Evolutionary conservation across 2,329 filamentous ascomycete species (phyloP).

Genomic region (Ophiostoma himal-ulmi): DNA sequence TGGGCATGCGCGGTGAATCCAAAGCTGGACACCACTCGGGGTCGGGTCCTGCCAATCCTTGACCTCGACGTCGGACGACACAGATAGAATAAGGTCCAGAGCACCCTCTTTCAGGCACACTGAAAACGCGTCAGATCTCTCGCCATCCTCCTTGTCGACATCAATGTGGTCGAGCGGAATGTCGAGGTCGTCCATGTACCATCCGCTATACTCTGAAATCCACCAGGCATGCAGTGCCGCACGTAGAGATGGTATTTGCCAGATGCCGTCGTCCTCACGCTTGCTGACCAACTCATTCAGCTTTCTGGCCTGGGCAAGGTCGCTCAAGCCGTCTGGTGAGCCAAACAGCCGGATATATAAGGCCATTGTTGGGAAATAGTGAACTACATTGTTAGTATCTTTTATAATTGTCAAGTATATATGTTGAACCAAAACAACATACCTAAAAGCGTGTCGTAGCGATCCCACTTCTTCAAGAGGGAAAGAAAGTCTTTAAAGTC

Average conservation of each 20-base stretch:
- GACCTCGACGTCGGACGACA: slow-evolving; percentile 73
- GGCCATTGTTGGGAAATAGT: slow-evolving; percentile 75
- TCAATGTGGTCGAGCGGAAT: slow-evolving; percentile 57
- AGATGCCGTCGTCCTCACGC: slow-evolving; percentile 60
- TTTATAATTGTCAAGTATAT: not conserved
- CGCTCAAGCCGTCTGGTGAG: slow-evolving; percentile 64
- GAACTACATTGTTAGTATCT: slow-evolving; percentile 46
- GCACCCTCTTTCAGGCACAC: slow-evolving; percentile 80
- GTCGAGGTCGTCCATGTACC: slow-evolving; percentile 70
- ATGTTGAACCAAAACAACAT: slow-evolving; percentile 27
- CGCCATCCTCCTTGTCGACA: slow-evolving; percentile 61
- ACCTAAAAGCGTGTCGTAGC: slow-evolving; percentile 63
- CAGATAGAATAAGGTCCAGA: slow-evolving; percentile 82
- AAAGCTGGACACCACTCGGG: slow-evolving; percentile 72
- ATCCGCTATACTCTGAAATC: slow-evolving; percentile 88
- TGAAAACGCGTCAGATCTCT: slow-evolving; percentile 66
- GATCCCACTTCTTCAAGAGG: slow-evolving; percentile 63
- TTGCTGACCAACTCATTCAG: slow-evolving; percentile 47
- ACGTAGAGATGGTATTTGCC: slow-evolving; percentile 69
- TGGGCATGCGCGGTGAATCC: slow-evolving; percentile 74
- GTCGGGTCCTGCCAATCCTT: slow-evolving; percentile 85
- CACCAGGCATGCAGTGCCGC: slow-evolving; percentile 77
- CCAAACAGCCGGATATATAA: slow-evolving; percentile 73
- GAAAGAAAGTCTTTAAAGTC: slow-evolving; percentile 71
- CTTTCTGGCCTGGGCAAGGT: slow-evolving; percentile 41